Conservation (phyloP, 306 rosid species). For the Acacia acuminata region DNA sequence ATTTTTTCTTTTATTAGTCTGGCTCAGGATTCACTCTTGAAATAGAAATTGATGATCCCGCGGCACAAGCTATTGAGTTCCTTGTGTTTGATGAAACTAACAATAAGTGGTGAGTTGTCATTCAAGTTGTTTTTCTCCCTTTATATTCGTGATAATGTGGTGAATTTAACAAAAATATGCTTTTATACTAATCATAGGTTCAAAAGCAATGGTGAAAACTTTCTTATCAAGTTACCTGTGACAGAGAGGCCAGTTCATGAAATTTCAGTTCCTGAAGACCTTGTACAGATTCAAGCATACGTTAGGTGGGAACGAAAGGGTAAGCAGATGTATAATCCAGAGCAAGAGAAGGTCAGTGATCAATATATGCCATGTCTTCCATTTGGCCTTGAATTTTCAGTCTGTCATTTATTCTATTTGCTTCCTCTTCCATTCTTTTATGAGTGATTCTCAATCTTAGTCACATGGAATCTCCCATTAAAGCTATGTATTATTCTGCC, state of each 20-base stretch:
- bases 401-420: constrained; percentile 9
- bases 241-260: constrained; percentile 47
- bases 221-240: constrained; percentile 61
- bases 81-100: constrained; percentile 80
- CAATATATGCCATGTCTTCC: constrained; percentile 28
- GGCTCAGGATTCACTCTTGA: constrained; percentile 69
- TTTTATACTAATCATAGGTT: constrained; percentile 50
- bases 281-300: constrained; percentile 92
- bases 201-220: constrained; percentile 77
- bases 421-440: neutral
- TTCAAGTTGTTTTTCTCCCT: constrained; percentile 7
- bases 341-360: constrained; percentile 86
- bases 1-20: constrained; percentile 44
- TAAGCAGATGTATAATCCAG: constrained; percentile 84
- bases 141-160: neutral
- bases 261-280: constrained; percentile 89
- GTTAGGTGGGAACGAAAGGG: constrained; percentile 96
- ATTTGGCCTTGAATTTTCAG: constrained; percentile 17
- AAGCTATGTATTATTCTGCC: constrained; percentile 10
- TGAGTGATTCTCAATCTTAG: neutral
- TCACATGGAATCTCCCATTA: neutral
- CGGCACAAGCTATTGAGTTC: constrained; percentile 86
- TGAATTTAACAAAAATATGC: neutral
- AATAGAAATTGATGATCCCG: constrained; percentile 85
- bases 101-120: constrained; percentile 75